Evolutionary conservation across 208 protist species (phyloP), one percentile per base, ranked within the genome.

Genomic region (Phytomonas sp.): DNA sequence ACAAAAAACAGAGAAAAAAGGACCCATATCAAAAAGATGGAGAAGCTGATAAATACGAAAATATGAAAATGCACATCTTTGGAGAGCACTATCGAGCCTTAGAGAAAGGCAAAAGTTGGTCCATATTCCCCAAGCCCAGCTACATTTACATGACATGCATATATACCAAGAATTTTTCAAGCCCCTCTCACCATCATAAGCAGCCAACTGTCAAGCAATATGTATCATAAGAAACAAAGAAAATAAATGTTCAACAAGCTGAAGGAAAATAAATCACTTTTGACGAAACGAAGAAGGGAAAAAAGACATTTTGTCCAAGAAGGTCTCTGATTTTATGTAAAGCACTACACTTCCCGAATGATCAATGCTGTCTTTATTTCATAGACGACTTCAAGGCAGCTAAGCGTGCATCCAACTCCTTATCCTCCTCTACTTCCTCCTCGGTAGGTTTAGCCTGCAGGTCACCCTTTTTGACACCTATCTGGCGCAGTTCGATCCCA

Each of bases 371-470:
- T 20, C 20, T 17, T 23, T 67, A 67, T 40, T 67, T 67, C 82
- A 90, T 86, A 29, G 87, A 88, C 2, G 78, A 62, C 75, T 87
- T 90, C 33, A 97, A 74, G 13, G 86, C 88, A 3, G 85, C 92
- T 20, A 97, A 77, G 46, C 92, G 78, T 13, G 85, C 84, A 65
- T 96, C 88, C 23, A 96, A 80, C 72, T 94, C 86, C 68, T 91
- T 80, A 68, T 95, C 89, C 36, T 89, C 82, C 69, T 83, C 85
- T 29, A 74, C 74, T 61, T 80, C 68, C 51, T 80, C 61, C 66
- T 85, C 76, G 13, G 73, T 36, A 60, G 77, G 73, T 66, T 82
- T 80, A 46, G 78, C 61, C 30, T 85, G 85, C 0, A 75, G 71
- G 29, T 94, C 79, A 61, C 87, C 88, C 13, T 94, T 80, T 77